These are phyloP conservation scores for Penicillium crustosum DNA, from an alignment of 2,329 filamentous ascomycete species.

Conservation along the genomic window DNA sequence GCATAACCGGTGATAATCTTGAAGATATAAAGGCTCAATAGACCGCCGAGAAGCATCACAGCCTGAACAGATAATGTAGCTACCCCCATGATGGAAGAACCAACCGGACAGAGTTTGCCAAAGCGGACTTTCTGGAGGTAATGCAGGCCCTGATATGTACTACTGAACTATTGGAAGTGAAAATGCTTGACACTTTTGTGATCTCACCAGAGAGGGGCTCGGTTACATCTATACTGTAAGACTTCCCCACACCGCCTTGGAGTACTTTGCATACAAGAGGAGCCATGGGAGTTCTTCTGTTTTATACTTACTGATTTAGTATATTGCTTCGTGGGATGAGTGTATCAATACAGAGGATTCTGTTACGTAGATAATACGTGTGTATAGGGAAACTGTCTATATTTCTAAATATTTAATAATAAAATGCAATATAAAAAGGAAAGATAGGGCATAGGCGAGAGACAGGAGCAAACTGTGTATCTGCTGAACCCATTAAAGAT, in stretches of 20 bases:
- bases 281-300: background rate
- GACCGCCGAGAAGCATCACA: conserved; percentile 4
- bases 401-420: background rate
- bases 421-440: background rate
- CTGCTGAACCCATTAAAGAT: background rate
- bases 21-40: conserved; percentile 12
- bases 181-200: background rate
- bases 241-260: background rate
- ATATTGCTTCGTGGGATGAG: background rate
- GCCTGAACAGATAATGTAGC: background rate
- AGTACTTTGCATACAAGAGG: background rate
- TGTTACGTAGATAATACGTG: background rate
- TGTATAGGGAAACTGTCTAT: background rate
- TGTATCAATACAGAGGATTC: background rate
- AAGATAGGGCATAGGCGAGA: background rate
- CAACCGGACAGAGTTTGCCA: background rate
- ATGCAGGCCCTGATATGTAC: background rate
- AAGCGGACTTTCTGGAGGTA: background rate
- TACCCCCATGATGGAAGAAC: conserved; percentile 2
- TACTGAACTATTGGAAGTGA: background rate
- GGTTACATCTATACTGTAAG: background rate
- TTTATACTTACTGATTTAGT: background rate
- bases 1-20: conserved; percentile 5
- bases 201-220: background rate
- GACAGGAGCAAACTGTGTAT: background rate